These are phyloP conservation scores for Boechera divaricarpa DNA, from an alignment of 345 rosid genomes.

Conservation along the genomic window DNA sequence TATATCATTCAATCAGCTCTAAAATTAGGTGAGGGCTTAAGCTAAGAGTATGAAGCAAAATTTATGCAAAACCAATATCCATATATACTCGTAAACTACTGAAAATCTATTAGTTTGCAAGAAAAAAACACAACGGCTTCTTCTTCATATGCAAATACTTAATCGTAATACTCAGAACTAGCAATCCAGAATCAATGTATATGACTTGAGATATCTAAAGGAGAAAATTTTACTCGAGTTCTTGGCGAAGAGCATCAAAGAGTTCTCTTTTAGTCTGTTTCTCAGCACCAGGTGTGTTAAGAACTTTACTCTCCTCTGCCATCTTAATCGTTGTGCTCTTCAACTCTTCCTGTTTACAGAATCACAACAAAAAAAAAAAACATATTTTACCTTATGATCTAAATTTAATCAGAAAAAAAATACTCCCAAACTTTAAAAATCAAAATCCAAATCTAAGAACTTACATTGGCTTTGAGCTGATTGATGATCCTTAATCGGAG, in stretches of 20 bases:
- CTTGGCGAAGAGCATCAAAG: slow-evolving; percentile 86
- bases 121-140: background rate
- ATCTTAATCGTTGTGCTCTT: slow-evolving; percentile 79
- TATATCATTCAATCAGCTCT: background rate
- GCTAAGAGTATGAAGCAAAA: background rate
- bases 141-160: background rate
- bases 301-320: slow-evolving; percentile 91
- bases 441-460: background rate
- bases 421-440: background rate
- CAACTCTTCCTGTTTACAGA: slow-evolving; percentile 66
- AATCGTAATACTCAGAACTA: background rate
- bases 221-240: slow-evolving; percentile 67
- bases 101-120: background rate
- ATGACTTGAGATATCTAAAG: background rate
- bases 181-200: background rate
- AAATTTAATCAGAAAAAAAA: background rate
- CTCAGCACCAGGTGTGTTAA: slow-evolving; percentile 89
- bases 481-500: slow-evolving; percentile 83
- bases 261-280: slow-evolving; percentile 90
- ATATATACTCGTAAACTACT: background rate
- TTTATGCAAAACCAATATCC: background rate
- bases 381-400: background rate
- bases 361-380: background rate
- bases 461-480: slow-evolving; percentile 91
- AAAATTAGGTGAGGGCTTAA: background rate